phyloP scores from a whole-genome alignment of 352 stramenopile species.

The Pythium myriotylum region DNA sequence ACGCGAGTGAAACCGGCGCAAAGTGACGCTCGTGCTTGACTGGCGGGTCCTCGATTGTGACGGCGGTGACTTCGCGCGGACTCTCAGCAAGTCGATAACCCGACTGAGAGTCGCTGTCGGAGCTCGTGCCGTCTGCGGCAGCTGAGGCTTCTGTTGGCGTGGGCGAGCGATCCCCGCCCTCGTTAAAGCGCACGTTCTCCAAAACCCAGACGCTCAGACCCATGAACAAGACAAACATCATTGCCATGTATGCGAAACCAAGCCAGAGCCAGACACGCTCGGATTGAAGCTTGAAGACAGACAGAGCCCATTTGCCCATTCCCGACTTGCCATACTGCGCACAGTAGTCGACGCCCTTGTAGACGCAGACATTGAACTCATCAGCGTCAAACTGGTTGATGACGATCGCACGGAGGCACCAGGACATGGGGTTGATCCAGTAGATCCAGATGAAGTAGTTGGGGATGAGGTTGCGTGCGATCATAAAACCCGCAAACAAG shows the following conservation, averaged over 20 bases:
- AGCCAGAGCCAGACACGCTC: not conserved
- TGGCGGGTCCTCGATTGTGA: conserved; percentile 5
- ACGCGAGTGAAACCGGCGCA: conserved; percentile 25
- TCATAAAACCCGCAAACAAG: not conserved
- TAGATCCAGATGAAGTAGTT: not conserved
- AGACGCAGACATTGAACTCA: not conserved
- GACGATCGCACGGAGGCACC: not conserved
- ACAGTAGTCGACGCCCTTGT: not conserved
- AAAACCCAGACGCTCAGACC: no score
- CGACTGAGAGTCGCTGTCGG: no score
- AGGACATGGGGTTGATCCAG: not conserved
- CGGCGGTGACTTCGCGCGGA: not conserved
- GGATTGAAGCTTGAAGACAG: conserved; percentile 31
- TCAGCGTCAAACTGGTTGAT: not conserved
- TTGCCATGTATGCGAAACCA: not conserved
- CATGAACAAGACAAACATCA: no score
- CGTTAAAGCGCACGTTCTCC: no score
- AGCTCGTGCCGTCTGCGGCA: no score
- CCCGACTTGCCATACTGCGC: conserved; percentile 23
- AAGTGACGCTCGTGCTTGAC: conserved; percentile 7
- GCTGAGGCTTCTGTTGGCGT: no score
- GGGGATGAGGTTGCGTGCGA: not conserved
- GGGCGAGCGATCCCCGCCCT: no score
- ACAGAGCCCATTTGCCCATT: conserved; percentile 26
- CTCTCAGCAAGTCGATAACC: no score